A percentile compares a stretch with the other conserved stretches of the same genome.
Evolutionary conservation across 2,329 filamentous ascomycete species (phyloP).

Genomic region (Pseudogymnoascus sp.): DNA sequence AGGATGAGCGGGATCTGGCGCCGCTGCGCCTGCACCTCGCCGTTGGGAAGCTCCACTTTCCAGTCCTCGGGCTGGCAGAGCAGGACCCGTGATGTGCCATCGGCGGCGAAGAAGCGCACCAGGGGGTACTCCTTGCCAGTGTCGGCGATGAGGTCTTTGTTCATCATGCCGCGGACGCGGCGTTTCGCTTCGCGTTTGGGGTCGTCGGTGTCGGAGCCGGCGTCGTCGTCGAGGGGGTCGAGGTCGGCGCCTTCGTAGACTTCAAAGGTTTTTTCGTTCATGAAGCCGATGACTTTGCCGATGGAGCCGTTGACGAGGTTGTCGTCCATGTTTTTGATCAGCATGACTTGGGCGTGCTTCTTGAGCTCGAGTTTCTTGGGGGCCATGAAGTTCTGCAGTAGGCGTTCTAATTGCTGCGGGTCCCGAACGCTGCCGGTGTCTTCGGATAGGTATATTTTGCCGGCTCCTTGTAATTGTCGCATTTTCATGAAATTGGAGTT

Average conservation of each 20-base stretch:
- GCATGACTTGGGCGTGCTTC: slow-evolving; percentile 92
- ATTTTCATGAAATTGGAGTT: slow-evolving; percentile 73
- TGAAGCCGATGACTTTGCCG: slow-evolving; percentile 77
- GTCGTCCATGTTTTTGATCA: slow-evolving; percentile 99
- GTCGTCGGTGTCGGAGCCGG: slow-evolving; percentile 34
- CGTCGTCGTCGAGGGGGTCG: slow-evolving; percentile 43
- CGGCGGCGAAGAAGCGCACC: slow-evolving; percentile 73
- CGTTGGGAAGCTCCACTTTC: slow-evolving; percentile 96
- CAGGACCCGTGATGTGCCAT: slow-evolving; percentile 68
- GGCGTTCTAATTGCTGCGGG: slow-evolving; percentile 60
- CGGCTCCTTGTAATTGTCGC: slow-evolving; percentile 59
- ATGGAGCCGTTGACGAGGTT: slow-evolving; percentile 89
- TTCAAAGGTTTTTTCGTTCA: slow-evolving; percentile 59
- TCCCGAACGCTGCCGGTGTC: slow-evolving; percentile 68
- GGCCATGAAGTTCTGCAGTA: slow-evolving; percentile 89
- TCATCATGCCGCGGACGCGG: slow-evolving; percentile 38
- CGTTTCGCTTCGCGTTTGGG: slow-evolving; percentile 35
- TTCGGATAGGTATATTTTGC: slow-evolving; percentile 60
- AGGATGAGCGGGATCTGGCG: slow-evolving; percentile 80
- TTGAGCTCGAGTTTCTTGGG: slow-evolving; percentile 75
- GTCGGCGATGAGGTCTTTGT: slow-evolving; percentile 39
- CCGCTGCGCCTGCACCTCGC: slow-evolving; percentile 84
- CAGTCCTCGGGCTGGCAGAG: slow-evolving; percentile 83
- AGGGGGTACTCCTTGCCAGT: slow-evolving; percentile 64
- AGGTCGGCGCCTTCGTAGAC: slow-evolving; percentile 48